Base-by-base conservation (phyloP, 73 alveolate genomes). In the Tetrahymena thermophila region DNA sequence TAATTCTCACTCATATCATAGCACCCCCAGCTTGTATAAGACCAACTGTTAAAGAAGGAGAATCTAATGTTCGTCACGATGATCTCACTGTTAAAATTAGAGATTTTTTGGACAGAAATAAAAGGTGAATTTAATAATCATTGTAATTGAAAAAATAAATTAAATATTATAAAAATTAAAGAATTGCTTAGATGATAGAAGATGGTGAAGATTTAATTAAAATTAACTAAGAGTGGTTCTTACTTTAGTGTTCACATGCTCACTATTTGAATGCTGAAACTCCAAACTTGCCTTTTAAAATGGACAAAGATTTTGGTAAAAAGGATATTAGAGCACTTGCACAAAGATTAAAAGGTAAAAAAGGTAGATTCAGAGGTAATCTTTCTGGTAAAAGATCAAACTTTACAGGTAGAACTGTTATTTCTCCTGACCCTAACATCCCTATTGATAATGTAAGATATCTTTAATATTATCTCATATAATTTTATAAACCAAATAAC, bases 341-440 rank as follows among this genome's bases (percentile, higher is more conserved):
- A 95, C 96, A 99, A 93, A 94, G 99, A 94, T 96, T 99, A 84
- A 99, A 99, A 95, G 99, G 99, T 31, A 99, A 99, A 96, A 98
- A 97, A 35, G 99, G 99, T 14, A 97, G 99, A 96, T 99, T 99
- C 94, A 98, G 99, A 94, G 99, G 99, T 34, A 99, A 99, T 96
- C 96, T 99, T 96, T 97, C 99, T 35, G 99, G 99, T 83, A 99
- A 99, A 96, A 99, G 99, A 97, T 99, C 98, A 31, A 99, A 99
- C 96, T 99, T 98, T 97, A 97, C 99, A 11, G 99, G 99, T 44
- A 97, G 99, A 96, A 99, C 99, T 42, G 99, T 99, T 89, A 99
- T 99, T 94, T 99, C 99, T 21, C 99, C 99, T 10, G 99, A 99
- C 96, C 99, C 99, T 56, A 99, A 99, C 97, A 97, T 99, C 57